Percentiles rank a stretch among this genome's conserved stretches.
phyloP scores from a whole-genome alignment of 2,329 filamentous ascomycete species.

The Neofusicoccum parvum region DNA sequence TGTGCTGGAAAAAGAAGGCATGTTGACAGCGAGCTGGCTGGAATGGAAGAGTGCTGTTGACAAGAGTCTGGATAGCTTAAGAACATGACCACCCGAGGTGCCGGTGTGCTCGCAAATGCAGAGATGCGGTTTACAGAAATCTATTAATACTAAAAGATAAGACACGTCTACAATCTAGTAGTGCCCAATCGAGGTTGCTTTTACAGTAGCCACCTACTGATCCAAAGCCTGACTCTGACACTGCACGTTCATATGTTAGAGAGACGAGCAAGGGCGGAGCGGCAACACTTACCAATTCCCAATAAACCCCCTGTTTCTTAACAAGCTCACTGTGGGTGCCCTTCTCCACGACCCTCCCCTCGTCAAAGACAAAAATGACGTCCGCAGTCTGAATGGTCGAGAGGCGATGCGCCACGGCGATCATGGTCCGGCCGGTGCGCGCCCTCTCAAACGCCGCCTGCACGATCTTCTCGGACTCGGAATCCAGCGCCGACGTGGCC shows the following conservation, averaged over 20 bases:
- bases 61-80: too few species aligned
- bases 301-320: slow-evolving; percentile 43
- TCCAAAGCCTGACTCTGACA: background rate
- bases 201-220: background rate
- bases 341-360: slow-evolving; percentile 80
- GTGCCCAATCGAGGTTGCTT: background rate
- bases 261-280: background rate
- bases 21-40: too few species aligned
- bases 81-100: too few species aligned
- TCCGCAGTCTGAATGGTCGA: slow-evolving; percentile 95
- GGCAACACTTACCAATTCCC: slow-evolving; percentile 28
- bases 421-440: slow-evolving; percentile 84
- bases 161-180: background rate
- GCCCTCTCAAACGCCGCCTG: slow-evolving; percentile 81
- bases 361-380: slow-evolving; percentile 92
- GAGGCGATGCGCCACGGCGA: slow-evolving; percentile 89
- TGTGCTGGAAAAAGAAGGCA: too few species aligned
- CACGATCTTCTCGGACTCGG: slow-evolving; percentile 68
- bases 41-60: too few species aligned
- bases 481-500: slow-evolving; percentile 42
- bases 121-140: too few species aligned
- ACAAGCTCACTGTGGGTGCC: slow-evolving; percentile 71
- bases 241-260: background rate
- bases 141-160: too few species aligned
- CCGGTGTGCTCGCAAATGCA: too few species aligned